Percentiles rank a stretch among this genome's conserved stretches.
These are phyloP conservation scores for Torulaspora quercuum DNA, from an alignment of 805 yeast species.

Conservation along the genomic window DNA sequence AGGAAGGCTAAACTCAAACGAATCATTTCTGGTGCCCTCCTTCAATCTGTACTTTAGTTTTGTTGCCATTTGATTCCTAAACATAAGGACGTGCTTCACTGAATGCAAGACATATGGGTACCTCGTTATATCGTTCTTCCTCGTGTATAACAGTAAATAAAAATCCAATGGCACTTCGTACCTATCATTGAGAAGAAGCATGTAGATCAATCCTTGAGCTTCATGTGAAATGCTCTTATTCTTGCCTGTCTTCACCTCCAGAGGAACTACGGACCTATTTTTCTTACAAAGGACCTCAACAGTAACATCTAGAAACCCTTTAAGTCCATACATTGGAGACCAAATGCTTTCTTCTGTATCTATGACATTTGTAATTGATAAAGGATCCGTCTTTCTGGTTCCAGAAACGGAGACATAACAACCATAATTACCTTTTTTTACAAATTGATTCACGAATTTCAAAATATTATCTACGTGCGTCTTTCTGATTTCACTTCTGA, in stretches of 20 bases:
- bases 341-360: conserved; percentile 89
- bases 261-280: conserved; percentile 57
- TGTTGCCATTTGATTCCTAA: conserved; percentile 66
- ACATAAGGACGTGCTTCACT: conserved; percentile 61
- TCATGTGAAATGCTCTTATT: conserved; percentile 62
- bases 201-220: conserved; percentile 82
- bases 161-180: conserved; percentile 65
- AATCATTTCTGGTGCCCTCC: conserved; percentile 14
- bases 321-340: conserved; percentile 86
- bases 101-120: conserved; percentile 55
- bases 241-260: conserved; percentile 88
- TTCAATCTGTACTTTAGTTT: conserved; percentile 46
- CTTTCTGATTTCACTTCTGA: conserved; percentile 42
- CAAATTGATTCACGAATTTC: conserved; percentile 51
- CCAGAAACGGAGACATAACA: conserved; percentile 28
- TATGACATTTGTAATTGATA: conserved; percentile 59
- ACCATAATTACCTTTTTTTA: conserved; percentile 34
- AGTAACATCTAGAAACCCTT: conserved; percentile 89
- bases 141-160: conserved; percentile 72
- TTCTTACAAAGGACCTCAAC: conserved; percentile 54
- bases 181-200: conserved; percentile 72
- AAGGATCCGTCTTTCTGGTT: conserved; percentile 37
- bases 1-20: conserved; percentile 45
- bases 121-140: conserved; percentile 50
- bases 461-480: conserved; percentile 51